Percentiles rank a stretch among this genome's conserved stretches.
Evolutionary conservation across 192 early-diverging fungal genomes (phyloP).

Genomic region (Coemansia javaensis): DNA sequence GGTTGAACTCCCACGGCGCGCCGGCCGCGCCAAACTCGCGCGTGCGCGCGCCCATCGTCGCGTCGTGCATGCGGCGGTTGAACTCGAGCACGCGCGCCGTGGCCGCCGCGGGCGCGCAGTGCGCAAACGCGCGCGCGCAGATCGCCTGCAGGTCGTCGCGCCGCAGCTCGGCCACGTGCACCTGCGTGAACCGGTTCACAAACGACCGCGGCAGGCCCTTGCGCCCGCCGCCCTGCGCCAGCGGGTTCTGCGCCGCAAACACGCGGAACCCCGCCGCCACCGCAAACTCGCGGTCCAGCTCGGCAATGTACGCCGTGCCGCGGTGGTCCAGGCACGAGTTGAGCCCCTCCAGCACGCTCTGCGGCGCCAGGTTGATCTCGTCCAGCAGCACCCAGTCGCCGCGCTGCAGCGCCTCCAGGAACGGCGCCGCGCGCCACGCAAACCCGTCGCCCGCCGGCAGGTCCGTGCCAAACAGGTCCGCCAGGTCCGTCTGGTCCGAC

Average conservation of each 20-base stretch:
- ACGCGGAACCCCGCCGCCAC: conserved; percentile 80
- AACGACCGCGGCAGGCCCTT: conserved; percentile 98
- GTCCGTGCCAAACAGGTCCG: conserved; percentile 98
- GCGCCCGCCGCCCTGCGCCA: conserved; percentile 93
- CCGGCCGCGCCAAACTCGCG: conserved; percentile 73
- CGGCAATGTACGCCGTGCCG: conserved; percentile 91
- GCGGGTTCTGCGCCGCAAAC: conserved; percentile 96
- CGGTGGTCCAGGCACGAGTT: conserved; percentile 99
- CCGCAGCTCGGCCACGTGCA: conserved; percentile 81
- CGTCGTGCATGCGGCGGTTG: conserved; percentile 79
- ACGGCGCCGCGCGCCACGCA: conserved; percentile 97
- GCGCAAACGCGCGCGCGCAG: conserved; percentile 50
- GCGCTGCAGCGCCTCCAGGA: conserved; percentile 89
- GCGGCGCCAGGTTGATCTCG: conserved; percentile 97
- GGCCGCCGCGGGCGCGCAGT: conserved; percentile 49
- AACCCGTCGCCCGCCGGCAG: conserved; percentile 78
- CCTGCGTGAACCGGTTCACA: conserved; percentile 94
- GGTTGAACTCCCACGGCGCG: conserved; percentile 96
- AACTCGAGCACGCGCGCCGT: conserved; percentile 54
- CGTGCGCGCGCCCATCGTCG: conserved; percentile 71
- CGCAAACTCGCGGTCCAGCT: conserved; percentile 83
- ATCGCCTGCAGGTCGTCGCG: conserved; percentile 79
- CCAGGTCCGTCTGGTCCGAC: conserved; percentile 96
- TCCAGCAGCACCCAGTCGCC: conserved; percentile 98
- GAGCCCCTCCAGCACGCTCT: conserved; percentile 96